Evolutionary conservation across 2,329 filamentous ascomycete species (phyloP), one percentile per base, ranked within the genome.

Genomic region (Gnomoniopsis smithogilvyi): DNA sequence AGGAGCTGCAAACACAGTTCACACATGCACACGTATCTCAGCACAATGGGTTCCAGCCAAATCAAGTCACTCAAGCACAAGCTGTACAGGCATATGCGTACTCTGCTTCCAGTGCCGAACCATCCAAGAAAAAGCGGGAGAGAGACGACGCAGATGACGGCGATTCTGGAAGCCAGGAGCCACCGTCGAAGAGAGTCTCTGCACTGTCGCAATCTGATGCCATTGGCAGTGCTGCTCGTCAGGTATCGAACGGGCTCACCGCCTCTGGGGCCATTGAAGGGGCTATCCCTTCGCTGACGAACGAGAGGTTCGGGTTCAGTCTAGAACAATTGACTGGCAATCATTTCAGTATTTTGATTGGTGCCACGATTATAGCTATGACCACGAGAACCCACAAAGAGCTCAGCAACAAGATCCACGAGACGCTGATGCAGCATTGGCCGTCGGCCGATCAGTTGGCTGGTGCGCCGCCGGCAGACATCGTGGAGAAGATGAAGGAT

Each of bases 381-480:
- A 90, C 14, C 87, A 92, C 6, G 92, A 91, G 0, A 93, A 96
- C 66, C 84, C 96, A 33, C 94, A 94, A 71, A 87, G 89, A 60
- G 96, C 92, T 0, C 80, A 84, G 2, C 80, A 84, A 11, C 91
- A 92, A 3, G 87, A 95, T 30, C 93, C 93, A 0, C 80, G 87
- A 69, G 69, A 79, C 15, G 26, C 77, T 96, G 14, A 88, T 90
- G 66, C 74, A 79, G 14, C 76, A 74, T 2, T 96, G 90, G 61
- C 89, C 90, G 0, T 89, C 86, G 0, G 82, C 90, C 0, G 69
- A 77, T 33, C 77, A 79, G 0, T 80, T 97, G 11, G 85, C 85
- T 1, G 73, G 75, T 1, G 87, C 86, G 26, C 66, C 83, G 24
- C 66, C 79, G 65, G 71, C 76, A 21, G 82, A 87, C 10, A 75